Evolutionary conservation across 169 alveolate genomes (phyloP), one percentile per base, ranked within the genome.

Genomic region (Eimeria brunetti): DNA sequence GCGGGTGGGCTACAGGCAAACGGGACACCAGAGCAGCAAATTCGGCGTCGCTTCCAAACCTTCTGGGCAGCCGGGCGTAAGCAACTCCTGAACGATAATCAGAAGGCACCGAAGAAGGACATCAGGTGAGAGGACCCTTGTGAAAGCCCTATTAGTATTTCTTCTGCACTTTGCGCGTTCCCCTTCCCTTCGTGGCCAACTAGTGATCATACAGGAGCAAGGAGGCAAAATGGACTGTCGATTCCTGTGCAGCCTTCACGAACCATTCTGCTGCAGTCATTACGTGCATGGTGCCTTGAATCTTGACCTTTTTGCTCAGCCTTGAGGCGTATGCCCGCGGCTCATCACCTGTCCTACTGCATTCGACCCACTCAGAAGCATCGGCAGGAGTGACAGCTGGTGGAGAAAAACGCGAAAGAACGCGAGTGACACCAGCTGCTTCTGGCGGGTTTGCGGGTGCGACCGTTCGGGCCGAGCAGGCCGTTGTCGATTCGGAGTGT

Each of bases 261-360:
- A 18, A 16, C 80, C 49, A 6, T 14, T 24, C 51, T 27, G 86
- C n/a, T 76, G 86, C 62, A 22, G 86, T 46, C 38, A 49, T n/a
- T 36, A 30, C 38, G 11, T 46, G n/a, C 64, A 8, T 22, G 38
- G 38, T 9, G 33, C 86, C 38, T 44, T 27, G 62, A 0, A 12
- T 30, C 53, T 81, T 12, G 18, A 44, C 71, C 9, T 44, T 81
- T 81, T 51, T 16, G 89, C 71, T 51, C 89, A 81, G 89, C 51
- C 53, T 51, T 49, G 89, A 81, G 73, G 89, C 89, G n/a, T 81
- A 81, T 56, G 51, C 89, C 73, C n/a, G 53, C 62, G 89, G 89
- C 62, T 51, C 89, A 49, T 81, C 73, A 18, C 12, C 71, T n/a
- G 51, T 56, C 36, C 30, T 81, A 14, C 75, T 33, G 41, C n/a